Conservation (phyloP, 2,329 filamentous ascomycete species). For the Fulvia fulva region DNA sequence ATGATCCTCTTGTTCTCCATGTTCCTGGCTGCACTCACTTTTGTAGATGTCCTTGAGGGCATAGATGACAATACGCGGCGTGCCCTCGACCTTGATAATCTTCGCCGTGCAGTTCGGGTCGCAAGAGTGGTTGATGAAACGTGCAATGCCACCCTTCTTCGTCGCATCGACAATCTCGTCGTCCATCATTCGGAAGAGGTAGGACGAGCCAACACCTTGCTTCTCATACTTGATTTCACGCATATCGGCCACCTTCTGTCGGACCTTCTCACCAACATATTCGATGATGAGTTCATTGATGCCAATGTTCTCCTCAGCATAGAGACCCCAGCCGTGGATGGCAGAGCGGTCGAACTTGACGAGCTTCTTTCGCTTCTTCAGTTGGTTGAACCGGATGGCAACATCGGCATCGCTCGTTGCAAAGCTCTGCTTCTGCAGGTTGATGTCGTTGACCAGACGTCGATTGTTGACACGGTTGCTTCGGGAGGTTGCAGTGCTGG, state of each 20-base stretch:
- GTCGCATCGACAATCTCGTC: conserved; percentile 97
- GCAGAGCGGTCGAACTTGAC: conserved; percentile 96
- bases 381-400: conserved; percentile 94
- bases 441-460: conserved; percentile 88
- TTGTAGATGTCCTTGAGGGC: conserved; percentile 89
- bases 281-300: conserved; percentile 99
- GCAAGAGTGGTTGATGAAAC: conserved; percentile 98
- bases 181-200: conserved; percentile 96
- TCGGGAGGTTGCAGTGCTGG: conserved; percentile 83
- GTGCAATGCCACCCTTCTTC: conserved; percentile 95
- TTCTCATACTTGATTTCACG: conserved; percentile 88
- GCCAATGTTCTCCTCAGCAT: conserved; percentile 94
- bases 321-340: conserved; percentile 98
- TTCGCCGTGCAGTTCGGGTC: conserved; percentile 98
- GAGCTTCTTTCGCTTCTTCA: conserved; percentile 99
- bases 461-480: conserved; percentile 95
- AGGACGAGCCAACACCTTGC: conserved; percentile 94
- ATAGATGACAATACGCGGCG: conserved; percentile 98
- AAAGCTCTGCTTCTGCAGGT: conserved; percentile 79
- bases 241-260: conserved; percentile 95
- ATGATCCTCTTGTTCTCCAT: neutral
- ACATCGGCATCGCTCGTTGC: conserved; percentile 72
- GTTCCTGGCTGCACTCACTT: conserved; percentile 60
- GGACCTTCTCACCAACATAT: conserved; percentile 95
- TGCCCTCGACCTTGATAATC: conserved; percentile 98